Base-by-base conservation (phyloP, 1,284 basidiomycete genomes). In the Phellopilus nigrolimitatus region DNA sequence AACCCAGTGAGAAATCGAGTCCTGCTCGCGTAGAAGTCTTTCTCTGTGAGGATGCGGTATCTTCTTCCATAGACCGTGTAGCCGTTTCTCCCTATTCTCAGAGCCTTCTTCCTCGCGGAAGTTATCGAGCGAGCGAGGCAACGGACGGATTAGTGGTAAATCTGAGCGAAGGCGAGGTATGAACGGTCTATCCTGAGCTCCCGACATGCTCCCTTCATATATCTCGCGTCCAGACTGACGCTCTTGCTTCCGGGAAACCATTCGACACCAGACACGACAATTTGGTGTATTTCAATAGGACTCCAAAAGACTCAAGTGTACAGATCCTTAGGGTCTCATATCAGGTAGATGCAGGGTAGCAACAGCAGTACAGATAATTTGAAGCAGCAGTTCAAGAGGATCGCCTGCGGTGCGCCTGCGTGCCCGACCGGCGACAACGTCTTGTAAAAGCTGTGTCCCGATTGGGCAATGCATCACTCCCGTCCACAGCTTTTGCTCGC, bases 71-170 rank as follows among this genome's bases (percentile, higher is more conserved):
- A 88, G 63, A 44, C 72, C 73, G 52, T 73, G 71, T 48, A 89
- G 65, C 40, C 78, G 74, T 49, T 66, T 69, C 64, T 84, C 82
- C 43, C 87, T 69, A 56, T 70, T 70, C 55, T 77, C 78, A 53
- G 69, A 66, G 30, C 84, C 82, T 66, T 90, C 87, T 38, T 67
- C 70, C 55, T 71, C 69, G 45, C 84, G 76, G 61, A 87, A 88
- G 56, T 82, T 82, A 36, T 71, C 64, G 34, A 89, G 74, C 48
- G 72, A 76, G 44, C 67, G 66, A 13, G 79, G 74, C 40, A 70
- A 60, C 12, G 67, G 69, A 49, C 64, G 66, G 60, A 66, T 66
- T 38, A 67, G 54, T 47, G 66, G 62, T 42, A 73, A 64, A 64
- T 84, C 80, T 15, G 78, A 79, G 59, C 76, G 74, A 43, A 82